These are phyloP conservation scores for Neocucurbitaria cava DNA, from an alignment of 2,329 filamentous ascomycete genomes.

Conservation along the genomic window DNA sequence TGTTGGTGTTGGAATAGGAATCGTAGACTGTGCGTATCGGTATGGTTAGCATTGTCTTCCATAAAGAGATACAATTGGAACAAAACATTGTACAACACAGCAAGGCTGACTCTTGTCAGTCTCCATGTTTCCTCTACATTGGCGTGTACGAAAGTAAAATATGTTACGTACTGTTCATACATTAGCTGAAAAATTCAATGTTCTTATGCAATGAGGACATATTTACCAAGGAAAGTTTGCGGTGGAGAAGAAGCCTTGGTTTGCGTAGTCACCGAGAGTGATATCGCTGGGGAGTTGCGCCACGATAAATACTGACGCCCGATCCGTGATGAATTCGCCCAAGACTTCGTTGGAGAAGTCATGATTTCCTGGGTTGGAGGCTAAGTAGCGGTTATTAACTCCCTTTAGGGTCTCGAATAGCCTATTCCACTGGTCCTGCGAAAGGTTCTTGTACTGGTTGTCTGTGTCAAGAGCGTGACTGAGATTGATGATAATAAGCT, in stretches of 20 bases:
- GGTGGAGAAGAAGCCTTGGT: conserved; percentile 45
- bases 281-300: conserved; percentile 41
- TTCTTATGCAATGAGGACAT: neutral
- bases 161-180: neutral
- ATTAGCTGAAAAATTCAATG: neutral
- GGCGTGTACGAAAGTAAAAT: neutral
- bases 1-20: conserved; percentile 47
- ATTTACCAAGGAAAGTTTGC: conserved; percentile 36
- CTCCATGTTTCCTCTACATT: neutral
- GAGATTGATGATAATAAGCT: conserved; percentile 58
- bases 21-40: conserved; percentile 27
- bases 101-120: neutral
- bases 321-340: conserved; percentile 47
- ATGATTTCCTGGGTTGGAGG: conserved; percentile 27
- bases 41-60: neutral
- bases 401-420: conserved; percentile 53
- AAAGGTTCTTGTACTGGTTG: conserved; percentile 48
- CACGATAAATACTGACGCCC: conserved; percentile 47
- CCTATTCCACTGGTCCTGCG: conserved; percentile 49
- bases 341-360: conserved; percentile 44
- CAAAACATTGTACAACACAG: neutral
- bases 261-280: conserved; percentile 36
- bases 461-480: conserved; percentile 55
- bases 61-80: neutral
- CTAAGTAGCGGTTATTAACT: conserved; percentile 51